Evolutionary conservation across 1,284 basidiomycete genomes (phyloP).

Genomic region (Schizophyllum commune): DNA sequence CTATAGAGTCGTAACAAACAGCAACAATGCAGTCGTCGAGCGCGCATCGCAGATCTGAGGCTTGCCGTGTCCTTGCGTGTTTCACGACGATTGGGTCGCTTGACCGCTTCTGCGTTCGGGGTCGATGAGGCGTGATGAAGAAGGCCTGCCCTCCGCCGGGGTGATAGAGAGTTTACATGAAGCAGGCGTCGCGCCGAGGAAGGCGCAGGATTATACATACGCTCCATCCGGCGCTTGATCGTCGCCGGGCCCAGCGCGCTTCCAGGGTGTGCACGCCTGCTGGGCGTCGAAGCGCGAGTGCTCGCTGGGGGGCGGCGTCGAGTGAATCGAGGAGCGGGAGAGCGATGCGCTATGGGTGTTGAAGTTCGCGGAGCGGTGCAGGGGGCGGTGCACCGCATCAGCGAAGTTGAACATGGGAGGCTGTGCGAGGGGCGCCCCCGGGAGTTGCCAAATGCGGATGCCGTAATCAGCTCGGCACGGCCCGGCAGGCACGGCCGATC

Average conservation of each 20-base stretch:
- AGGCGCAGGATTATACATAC: background rate
- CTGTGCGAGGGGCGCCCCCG: background rate
- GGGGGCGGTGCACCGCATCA: no score
- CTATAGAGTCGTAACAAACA: background rate
- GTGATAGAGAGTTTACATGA: background rate
- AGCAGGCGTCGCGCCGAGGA: background rate
- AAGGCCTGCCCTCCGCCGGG: background rate
- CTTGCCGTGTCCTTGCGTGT: background rate
- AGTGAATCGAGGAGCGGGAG: background rate
- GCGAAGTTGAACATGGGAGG: background rate
- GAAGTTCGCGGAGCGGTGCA: no score
- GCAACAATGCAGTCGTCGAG: background rate
- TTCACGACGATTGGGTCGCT: background rate
- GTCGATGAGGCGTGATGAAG: background rate
- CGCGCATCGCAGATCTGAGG: no score
- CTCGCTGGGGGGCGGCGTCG: background rate
- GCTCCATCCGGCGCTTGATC: background rate
- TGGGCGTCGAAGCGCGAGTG: background rate
- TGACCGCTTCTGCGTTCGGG: background rate
- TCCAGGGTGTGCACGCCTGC: background rate
- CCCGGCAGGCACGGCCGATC: background rate
- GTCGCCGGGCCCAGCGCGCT: background rate
- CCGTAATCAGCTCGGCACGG: background rate
- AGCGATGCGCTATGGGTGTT: no score
- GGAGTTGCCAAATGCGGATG: background rate